These are phyloP conservation scores for Hortaea werneckii DNA, from an alignment of 2,329 filamentous ascomycete species.

Conservation along the genomic window DNA sequence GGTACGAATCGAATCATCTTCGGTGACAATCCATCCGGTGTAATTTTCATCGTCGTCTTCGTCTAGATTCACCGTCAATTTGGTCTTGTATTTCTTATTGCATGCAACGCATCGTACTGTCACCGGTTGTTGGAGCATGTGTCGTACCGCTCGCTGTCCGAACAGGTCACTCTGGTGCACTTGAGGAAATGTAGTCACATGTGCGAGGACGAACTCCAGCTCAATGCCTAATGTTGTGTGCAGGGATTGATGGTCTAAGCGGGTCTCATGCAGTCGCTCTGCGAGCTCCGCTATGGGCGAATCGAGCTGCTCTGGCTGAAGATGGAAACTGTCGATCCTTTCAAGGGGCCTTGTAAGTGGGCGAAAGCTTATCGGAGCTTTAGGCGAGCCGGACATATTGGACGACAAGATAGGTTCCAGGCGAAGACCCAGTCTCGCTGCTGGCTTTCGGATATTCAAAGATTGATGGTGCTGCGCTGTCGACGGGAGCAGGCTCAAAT, in stretches of 20 bases:
- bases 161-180: not conserved
- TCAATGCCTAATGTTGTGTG: not conserved
- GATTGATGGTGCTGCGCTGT: no score
- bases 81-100: not conserved
- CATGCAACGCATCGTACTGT: not conserved
- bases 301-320: no score
- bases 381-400: no score
- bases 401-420: no score
- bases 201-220: conserved; percentile 1
- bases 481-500: no score
- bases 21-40: not conserved
- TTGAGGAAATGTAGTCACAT: not conserved
- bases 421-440: no score
- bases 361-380: no score
- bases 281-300: no score
- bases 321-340: no score
- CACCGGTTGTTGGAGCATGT: not conserved
- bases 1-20: not conserved
- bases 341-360: no score
- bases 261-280: no score
- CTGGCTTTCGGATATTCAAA: no score
- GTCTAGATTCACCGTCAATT: not conserved
- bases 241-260: not conserved
- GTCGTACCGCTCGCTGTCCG: not conserved
- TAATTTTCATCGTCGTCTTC: not conserved